Base-by-base conservation (phyloP, 2,329 filamentous ascomycete genomes). In the Talaromyces sp. region DNA sequence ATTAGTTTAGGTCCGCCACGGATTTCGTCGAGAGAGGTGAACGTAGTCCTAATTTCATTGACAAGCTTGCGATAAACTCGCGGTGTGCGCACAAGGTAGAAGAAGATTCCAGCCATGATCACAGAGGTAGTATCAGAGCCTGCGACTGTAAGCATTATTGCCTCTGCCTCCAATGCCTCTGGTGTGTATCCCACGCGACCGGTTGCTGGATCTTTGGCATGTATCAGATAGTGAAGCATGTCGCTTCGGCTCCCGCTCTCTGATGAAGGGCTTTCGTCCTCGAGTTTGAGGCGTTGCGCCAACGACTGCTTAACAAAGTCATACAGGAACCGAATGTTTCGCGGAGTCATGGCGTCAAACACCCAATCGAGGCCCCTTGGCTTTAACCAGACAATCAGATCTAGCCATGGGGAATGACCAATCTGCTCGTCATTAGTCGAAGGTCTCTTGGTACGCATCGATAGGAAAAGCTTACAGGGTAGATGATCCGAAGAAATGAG, bases 381-480 rank as follows among this genome's bases (percentile, higher is more conserved):
- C 43, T 64, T 64, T n/a, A 64, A 31, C 62, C 62, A 64, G 10
- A 64, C 17, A n/a, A 57, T 33, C 9, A 59, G 45, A 47, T 57
- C 31, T 19, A 64, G 39, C 31, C 57, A 60, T n/a, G 62, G 62
- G 15, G 62, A 64, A 45, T 56, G 61, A 45, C 35, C 35, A 19
- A 62, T 56, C 49, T 62, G 43, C 22, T 35, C 6, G 35, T 9
- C 19, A 25, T 62, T 31, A 62, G 19, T 25, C 10, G n/a, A 22
- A n/a, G 33, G 11, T 9, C 59, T 22, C n/a, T 47, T 47, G 43
- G 43, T 19, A 25, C 6, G 19, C 8, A 47, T 8, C 9, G 19
- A 4, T 22, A 13, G 10, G 19, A 4, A 47, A 13, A n/a, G 13
- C 25, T 7, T 57, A 64, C 62, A 10, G 56, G 62, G 7, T 64